Percentiles rank a stretch among this genome's conserved stretches.
These are phyloP conservation scores for Xerocomus cyaneibrunnescens DNA, from an alignment of 1,284 basidiomycete species.

Conservation along the genomic window DNA sequence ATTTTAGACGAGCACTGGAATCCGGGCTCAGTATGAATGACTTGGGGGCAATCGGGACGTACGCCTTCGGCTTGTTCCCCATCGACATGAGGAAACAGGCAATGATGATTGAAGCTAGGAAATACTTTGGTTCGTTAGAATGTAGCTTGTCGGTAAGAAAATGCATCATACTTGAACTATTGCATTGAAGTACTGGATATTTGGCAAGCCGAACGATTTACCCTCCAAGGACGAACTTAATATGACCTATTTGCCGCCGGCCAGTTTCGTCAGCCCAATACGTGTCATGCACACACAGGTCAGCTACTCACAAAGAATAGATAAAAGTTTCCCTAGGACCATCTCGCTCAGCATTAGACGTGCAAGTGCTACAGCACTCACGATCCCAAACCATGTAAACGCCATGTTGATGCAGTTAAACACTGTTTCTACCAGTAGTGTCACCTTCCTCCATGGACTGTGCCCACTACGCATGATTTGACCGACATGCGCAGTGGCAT, in stretches of 20 bases:
- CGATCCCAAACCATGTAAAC: slow-evolving; percentile 92
- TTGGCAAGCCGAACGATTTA: slow-evolving; percentile 62
- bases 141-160: not conserved
- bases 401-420: slow-evolving; percentile 89
- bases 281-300: not conserved
- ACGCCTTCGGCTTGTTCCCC: slow-evolving; percentile 94
- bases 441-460: slow-evolving; percentile 70
- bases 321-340: slow-evolving; percentile 85
- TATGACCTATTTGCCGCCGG: slow-evolving; percentile 66
- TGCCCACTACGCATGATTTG: slow-evolving; percentile 89
- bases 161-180: slow-evolving; percentile 59
- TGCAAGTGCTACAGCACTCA: slow-evolving; percentile 39
- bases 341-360: slow-evolving; percentile 2
- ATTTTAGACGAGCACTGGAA: slow-evolving; percentile 78
- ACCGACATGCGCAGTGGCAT: slow-evolving; percentile 78
- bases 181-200: slow-evolving; percentile 79
- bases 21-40: not conserved
- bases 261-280: slow-evolving; percentile 15
- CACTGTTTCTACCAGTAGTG: slow-evolving; percentile 77
- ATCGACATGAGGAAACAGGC: slow-evolving; percentile 94
- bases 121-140: slow-evolving; percentile 55
- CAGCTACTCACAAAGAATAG: slow-evolving; percentile 81
- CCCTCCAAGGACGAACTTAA: slow-evolving; percentile 88
- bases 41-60: slow-evolving; percentile 27
- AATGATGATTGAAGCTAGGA: slow-evolving; percentile 81